phyloP scores from a whole-genome alignment of 2,329 filamentous ascomycete species.

The Alternaria atra region DNA sequence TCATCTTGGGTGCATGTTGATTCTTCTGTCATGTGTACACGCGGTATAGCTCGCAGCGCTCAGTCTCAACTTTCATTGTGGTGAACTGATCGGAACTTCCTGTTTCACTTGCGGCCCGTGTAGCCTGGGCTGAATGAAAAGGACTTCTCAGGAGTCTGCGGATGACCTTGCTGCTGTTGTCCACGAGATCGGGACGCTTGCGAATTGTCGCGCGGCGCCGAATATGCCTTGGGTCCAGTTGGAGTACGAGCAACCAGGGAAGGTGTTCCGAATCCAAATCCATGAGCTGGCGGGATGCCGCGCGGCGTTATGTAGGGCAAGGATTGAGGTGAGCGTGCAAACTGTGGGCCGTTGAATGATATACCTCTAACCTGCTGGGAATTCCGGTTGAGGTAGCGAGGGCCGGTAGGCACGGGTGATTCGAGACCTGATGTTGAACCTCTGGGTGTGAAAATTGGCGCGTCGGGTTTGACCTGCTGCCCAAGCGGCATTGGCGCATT shows the following conservation, averaged over 20 bases:
- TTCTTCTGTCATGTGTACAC: no score
- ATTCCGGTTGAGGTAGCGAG: background rate
- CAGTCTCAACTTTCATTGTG: background rate
- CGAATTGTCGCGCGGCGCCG: background rate
- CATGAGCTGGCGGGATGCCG: background rate
- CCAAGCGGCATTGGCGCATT: background rate
- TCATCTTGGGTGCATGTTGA: no score
- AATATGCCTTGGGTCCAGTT: background rate
- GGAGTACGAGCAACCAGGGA: background rate
- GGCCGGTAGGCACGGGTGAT: background rate
- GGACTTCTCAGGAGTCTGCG: background rate
- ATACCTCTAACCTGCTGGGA: background rate
- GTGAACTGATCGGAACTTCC: background rate
- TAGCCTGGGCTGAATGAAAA: background rate
- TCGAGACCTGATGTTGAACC: background rate
- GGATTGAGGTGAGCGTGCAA: background rate
- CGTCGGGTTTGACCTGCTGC: background rate
- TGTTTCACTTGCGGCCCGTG: background rate
- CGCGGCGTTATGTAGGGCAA: background rate
- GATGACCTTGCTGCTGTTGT: background rate
- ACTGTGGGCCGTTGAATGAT: background rate
- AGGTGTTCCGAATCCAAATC: background rate
- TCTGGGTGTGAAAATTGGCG: background rate
- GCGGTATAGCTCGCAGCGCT: no score
- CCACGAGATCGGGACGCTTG: background rate